Evolutionary conservation across 2,329 filamentous ascomycete genomes (phyloP).

Genomic region (Colletotrichum paranaense): DNA sequence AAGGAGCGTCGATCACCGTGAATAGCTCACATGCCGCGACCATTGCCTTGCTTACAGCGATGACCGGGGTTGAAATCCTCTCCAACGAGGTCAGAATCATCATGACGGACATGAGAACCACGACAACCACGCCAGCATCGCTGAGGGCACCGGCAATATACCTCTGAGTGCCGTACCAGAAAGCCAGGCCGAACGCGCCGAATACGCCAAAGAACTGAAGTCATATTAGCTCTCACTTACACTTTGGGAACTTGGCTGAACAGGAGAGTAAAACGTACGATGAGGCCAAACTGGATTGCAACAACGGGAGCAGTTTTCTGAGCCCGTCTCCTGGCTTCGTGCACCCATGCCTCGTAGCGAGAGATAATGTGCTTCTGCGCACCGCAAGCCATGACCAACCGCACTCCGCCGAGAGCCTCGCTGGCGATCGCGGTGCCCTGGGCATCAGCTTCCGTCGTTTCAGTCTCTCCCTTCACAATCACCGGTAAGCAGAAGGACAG

Average conservation of each 20-base stretch:
- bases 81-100: conserved; percentile 48
- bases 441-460: conserved; percentile 39
- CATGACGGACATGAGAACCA: conserved; percentile 52
- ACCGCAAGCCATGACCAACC: conserved; percentile 58
- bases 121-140: conserved; percentile 50
- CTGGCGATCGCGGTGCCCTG: conserved; percentile 55
- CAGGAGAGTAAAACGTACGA: conserved; percentile 23
- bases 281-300: conserved; percentile 45
- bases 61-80: conserved; percentile 51
- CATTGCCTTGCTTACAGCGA: conserved; percentile 46
- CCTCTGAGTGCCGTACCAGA: conserved; percentile 56
- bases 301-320: conserved; percentile 47
- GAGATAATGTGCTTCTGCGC: conserved; percentile 50
- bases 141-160: conserved; percentile 47
- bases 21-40: conserved; percentile 44
- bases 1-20: conserved; percentile 42
- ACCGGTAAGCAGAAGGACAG: conserved; percentile 45
- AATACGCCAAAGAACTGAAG: conserved; percentile 46
- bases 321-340: conserved; percentile 48
- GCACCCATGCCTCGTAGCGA: conserved; percentile 51
- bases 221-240: background rate
- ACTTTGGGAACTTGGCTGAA: background rate
- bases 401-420: conserved; percentile 53
- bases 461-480: conserved; percentile 41
- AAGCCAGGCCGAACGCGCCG: conserved; percentile 52